Conservation (phyloP, 2,329 filamentous ascomycete genomes). For the Elsinoe ampelina region DNA sequence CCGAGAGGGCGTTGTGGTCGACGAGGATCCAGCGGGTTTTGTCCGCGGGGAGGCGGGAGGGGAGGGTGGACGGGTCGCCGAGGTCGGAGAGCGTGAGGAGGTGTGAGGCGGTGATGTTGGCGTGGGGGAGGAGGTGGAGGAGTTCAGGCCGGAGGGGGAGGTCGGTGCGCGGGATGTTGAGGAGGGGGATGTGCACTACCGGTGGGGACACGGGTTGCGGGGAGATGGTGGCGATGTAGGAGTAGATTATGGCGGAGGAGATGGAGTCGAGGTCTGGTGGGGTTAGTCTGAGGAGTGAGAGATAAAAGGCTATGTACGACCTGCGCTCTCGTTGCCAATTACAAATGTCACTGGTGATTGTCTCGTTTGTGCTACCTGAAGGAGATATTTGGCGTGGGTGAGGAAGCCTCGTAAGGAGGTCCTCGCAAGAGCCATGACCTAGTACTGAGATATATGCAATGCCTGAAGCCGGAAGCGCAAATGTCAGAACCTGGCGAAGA, state of each 20-base stretch:
- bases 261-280: slow-evolving; percentile 71
- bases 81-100: slow-evolving; percentile 58
- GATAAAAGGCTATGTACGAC: slow-evolving; percentile 20
- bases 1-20: slow-evolving; percentile 68
- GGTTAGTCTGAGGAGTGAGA: slow-evolving; percentile 30
- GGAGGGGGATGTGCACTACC: slow-evolving; percentile 58
- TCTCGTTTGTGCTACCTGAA: slow-evolving; percentile 33
- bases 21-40: slow-evolving; percentile 64
- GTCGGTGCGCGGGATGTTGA: slow-evolving; percentile 60
- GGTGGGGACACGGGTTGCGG: slow-evolving; percentile 35
- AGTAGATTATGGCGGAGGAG: slow-evolving; percentile 62
- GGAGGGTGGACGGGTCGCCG: slow-evolving; percentile 42
- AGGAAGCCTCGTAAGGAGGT: slow-evolving; percentile 40
- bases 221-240: slow-evolving; percentile 60
- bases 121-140: slow-evolving; percentile 52
- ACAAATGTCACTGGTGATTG: slow-evolving; percentile 39
- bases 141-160: slow-evolving; percentile 66
- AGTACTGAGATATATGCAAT: not conserved
- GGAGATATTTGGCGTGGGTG: slow-evolving; percentile 33
- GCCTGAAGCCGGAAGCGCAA: not conserved
- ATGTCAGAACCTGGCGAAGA: not conserved
- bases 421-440: slow-evolving; percentile 34
- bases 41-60: slow-evolving; percentile 37
- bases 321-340: slow-evolving; percentile 46
- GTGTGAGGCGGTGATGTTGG: slow-evolving; percentile 50